Conservation (phyloP, 257 asterid genomes). For the Ajuga chamaepitys region DNA sequence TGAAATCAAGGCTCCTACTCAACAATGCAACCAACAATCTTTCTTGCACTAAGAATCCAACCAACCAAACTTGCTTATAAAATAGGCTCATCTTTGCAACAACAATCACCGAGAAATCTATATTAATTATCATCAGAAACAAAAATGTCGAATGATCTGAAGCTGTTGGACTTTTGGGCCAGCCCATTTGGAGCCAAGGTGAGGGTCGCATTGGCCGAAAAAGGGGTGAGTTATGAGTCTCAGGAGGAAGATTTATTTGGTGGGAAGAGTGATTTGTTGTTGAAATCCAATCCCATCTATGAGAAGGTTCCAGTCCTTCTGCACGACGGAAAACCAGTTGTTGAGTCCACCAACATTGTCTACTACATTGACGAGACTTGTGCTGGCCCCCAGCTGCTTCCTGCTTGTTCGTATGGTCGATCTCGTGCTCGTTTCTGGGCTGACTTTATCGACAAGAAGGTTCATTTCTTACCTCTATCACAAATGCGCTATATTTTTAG, state of each 20-base stretch:
- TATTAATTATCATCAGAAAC: no score
- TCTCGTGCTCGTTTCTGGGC: slow-evolving; percentile 76
- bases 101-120: not conserved
- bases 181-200: slow-evolving; percentile 57
- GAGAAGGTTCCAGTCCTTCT: slow-evolving; percentile 72
- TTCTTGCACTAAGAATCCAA: no score
- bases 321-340: slow-evolving; percentile 49
- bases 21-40: no score
- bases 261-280: slow-evolving; percentile 54
- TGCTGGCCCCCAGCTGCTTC: slow-evolving; percentile 38
- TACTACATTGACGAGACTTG: slow-evolving; percentile 64
- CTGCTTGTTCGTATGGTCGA: slow-evolving; percentile 47
- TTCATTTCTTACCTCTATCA: not conserved
- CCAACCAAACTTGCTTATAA: slow-evolving; percentile 12
- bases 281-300: slow-evolving; percentile 61
- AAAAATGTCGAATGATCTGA: slow-evolving; percentile 44
- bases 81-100: not conserved
- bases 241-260: slow-evolving; percentile 49
- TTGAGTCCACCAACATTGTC: slow-evolving; percentile 69
- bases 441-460: slow-evolving; percentile 76
- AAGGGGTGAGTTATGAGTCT: slow-evolving; percentile 42
- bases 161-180: slow-evolving; percentile 51
- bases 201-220: slow-evolving; percentile 53
- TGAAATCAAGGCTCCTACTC: slow-evolving; percentile 17
- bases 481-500: no score